These are phyloP conservation scores for Jackrogersella multiformis DNA, from an alignment of 495 filamentous ascomycete species.

Conservation along the genomic window DNA sequence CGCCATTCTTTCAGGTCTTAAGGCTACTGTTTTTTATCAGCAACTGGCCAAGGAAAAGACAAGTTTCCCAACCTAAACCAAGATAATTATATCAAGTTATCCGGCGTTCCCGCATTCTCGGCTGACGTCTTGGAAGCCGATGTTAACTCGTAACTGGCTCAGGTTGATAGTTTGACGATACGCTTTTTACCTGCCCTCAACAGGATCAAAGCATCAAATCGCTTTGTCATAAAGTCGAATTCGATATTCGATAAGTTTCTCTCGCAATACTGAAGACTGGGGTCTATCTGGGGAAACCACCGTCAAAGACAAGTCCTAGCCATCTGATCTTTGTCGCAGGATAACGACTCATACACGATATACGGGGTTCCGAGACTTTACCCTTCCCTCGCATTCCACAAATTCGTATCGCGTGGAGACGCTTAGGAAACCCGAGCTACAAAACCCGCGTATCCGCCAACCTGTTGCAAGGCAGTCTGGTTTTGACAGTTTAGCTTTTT, in stretches of 20 bases:
- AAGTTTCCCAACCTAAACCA: conserved; percentile 1
- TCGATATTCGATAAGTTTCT: conserved; percentile 3
- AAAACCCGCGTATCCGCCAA: conserved; percentile 47
- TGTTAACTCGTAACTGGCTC: too few relatives aligned
- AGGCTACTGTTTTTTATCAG: not conserved
- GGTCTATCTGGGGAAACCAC: not conserved
- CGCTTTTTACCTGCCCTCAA: not conserved
- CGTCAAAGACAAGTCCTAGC: conserved; percentile 27
- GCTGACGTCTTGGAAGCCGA: conserved; percentile 5
- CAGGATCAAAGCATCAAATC: conserved; percentile 1
- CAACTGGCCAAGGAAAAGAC: conserved; percentile 7
- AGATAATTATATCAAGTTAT: conserved; percentile 27
- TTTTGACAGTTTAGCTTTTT: conserved; percentile 24
- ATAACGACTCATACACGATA: conserved; percentile 41
- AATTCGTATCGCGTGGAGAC: conserved; percentile 50
- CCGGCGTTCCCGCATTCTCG: conserved; percentile 36
- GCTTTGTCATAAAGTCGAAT: not conserved
- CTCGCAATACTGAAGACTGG: conserved; percentile 8
- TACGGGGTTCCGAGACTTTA: conserved; percentile 46
- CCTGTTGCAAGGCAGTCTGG: conserved; percentile 35
- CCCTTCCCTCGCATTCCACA: conserved; percentile 47
- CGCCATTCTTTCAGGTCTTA: not conserved
- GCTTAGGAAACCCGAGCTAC: conserved; percentile 43
- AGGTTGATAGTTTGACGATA: conserved; percentile 1
- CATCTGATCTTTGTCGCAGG: conserved; percentile 41